Conservation (phyloP, 2,329 filamentous ascomycete genomes). For the Dothideomycetes sp. region DNA sequence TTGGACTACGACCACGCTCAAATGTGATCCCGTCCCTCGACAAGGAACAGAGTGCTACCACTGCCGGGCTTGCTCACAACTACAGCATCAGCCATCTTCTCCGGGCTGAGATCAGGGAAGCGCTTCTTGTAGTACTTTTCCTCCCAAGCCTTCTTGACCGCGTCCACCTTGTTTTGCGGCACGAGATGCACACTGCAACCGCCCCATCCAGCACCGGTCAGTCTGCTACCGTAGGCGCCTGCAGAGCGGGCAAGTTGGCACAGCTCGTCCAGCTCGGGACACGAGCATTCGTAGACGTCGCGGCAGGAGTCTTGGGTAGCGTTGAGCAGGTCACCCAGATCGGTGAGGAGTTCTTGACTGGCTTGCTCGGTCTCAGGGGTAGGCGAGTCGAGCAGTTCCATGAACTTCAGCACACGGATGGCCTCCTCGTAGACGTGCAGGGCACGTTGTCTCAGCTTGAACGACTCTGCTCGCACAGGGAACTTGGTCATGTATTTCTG, state of each 20-base stretch:
- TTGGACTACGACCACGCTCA: neutral
- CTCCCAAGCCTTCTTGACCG: slow-evolving; percentile 66
- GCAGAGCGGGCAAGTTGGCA: slow-evolving; percentile 67
- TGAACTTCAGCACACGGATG: slow-evolving; percentile 73
- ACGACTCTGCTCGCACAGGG: slow-evolving; percentile 75
- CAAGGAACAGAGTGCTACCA: slow-evolving; percentile 38
- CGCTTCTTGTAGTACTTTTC: slow-evolving; percentile 71
- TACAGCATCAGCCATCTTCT: slow-evolving; percentile 68
- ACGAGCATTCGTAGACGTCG: slow-evolving; percentile 83
- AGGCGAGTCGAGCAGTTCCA: slow-evolving; percentile 52
- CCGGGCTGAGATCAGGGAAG: slow-evolving; percentile 54
- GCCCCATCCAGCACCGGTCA: slow-evolving; percentile 94
- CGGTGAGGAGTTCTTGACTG: slow-evolving; percentile 55
- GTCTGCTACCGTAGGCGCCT: slow-evolving; percentile 71
- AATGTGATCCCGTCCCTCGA: slow-evolving; percentile 13
- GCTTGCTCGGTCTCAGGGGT: slow-evolving; percentile 36
- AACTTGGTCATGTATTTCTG: slow-evolving; percentile 75
- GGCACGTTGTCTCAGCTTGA: slow-evolving; percentile 79
- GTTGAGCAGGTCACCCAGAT: slow-evolving; percentile 76
- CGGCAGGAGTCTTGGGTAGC: slow-evolving; percentile 80
- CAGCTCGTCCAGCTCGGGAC: slow-evolving; percentile 81
- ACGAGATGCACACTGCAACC: slow-evolving; percentile 93
- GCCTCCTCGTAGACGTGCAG: slow-evolving; percentile 89
- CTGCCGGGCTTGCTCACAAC: slow-evolving; percentile 81
- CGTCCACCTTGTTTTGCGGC: slow-evolving; percentile 67